Conservation (phyloP, 148 eudicot genomes). For the Amaranthus cruentus region DNA sequence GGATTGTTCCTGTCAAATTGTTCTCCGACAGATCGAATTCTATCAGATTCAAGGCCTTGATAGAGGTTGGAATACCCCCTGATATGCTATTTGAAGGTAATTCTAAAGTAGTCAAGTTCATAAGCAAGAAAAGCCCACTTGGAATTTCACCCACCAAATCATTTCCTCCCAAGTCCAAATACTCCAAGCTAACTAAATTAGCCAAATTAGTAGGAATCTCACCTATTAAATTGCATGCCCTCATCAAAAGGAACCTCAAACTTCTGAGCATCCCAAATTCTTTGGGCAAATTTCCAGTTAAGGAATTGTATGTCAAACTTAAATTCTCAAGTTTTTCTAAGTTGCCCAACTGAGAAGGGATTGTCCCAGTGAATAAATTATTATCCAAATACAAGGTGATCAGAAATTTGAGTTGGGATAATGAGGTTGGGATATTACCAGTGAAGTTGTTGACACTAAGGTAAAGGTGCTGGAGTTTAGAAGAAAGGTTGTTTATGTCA, state of each 20-base stretch:
- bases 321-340: constrained; percentile 38
- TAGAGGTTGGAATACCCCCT: constrained; percentile 45
- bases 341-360: constrained; percentile 54
- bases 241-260: constrained; percentile 38
- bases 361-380: constrained; percentile 53
- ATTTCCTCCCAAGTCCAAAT: constrained; percentile 49
- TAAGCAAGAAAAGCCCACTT: constrained; percentile 46
- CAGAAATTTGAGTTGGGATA: constrained; percentile 42
- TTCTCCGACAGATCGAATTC: constrained; percentile 42
- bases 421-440: constrained; percentile 54
- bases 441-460: constrained; percentile 58
- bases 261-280: constrained; percentile 43
- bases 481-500: constrained; percentile 41
- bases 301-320: constrained; percentile 31
- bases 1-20: constrained; percentile 40
- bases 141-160: constrained; percentile 53
- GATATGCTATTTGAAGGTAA: constrained; percentile 36
- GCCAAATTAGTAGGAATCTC: constrained; percentile 45
- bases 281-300: constrained; percentile 30
- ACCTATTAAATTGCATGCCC: constrained; percentile 40
- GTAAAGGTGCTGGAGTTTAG: constrained; percentile 33
- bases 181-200: constrained; percentile 38
- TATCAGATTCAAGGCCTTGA: constrained; percentile 32
- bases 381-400: constrained; percentile 22
- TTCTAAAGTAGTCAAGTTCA: constrained; percentile 31